Conservation (phyloP, 2,329 filamentous ascomycete genomes). For the Cladosporium oxysporum region DNA sequence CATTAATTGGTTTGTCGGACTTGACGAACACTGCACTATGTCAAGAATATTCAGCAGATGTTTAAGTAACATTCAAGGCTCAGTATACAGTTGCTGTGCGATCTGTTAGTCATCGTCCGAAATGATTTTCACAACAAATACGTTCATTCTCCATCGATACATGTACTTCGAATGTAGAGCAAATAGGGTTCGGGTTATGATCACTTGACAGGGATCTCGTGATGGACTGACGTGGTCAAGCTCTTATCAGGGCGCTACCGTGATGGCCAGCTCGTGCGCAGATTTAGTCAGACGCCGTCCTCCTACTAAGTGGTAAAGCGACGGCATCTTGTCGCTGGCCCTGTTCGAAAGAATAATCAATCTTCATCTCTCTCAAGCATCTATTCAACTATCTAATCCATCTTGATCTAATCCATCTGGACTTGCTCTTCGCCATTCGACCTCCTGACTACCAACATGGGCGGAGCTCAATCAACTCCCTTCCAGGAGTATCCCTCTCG, state of each 20-base stretch:
- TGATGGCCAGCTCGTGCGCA: slow-evolving; percentile 3
- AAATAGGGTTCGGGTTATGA: not conserved
- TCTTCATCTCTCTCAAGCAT: not conserved
- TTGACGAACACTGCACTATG: no score
- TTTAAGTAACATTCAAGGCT: no score
- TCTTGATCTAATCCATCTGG: slow-evolving; percentile 19
- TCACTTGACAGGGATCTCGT: not conserved
- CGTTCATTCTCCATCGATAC: not conserved
- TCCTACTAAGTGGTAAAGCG: not conserved
- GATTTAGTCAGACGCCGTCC: slow-evolving; percentile 3
- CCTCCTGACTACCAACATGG: slow-evolving; percentile 17
- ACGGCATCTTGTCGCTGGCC: not conserved
- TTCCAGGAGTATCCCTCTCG: not conserved
- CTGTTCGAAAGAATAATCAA: not conserved
- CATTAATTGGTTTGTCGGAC: no score
- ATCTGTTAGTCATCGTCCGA: no score
- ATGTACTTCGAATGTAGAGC: not conserved
- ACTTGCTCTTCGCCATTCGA: not conserved
- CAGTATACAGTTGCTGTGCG: no score
- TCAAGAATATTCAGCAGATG: no score
- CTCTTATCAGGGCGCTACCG: not conserved
- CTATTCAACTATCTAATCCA: slow-evolving; percentile 17
- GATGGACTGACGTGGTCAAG: not conserved
- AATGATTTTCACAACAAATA: not conserved
- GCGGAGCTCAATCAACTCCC: slow-evolving; percentile 21